Percentiles rank a stretch among this genome's conserved stretches.
Conservation (phyloP, 257 asterid species). For the Salvia hispanica region DNA sequence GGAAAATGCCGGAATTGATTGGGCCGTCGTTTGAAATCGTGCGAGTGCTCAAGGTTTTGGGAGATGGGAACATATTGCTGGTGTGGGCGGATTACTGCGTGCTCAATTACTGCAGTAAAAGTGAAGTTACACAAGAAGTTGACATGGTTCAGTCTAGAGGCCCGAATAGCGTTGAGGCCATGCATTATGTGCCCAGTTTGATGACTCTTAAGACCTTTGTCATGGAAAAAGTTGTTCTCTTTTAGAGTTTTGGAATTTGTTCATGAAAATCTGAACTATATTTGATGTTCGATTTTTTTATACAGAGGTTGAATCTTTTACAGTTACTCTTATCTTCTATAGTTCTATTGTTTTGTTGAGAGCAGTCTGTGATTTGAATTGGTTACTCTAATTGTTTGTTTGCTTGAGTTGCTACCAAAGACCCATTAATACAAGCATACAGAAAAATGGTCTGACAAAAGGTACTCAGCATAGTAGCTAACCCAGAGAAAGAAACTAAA, state of each 20-base stretch:
- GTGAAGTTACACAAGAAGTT: constrained; percentile 31
- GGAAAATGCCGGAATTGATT: constrained; percentile 27
- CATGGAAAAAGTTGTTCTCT: constrained; percentile 33
- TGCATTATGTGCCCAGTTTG: constrained; percentile 45
- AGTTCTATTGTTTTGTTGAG: background rate
- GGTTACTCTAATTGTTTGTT: no score
- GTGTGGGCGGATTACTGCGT: constrained; percentile 45
- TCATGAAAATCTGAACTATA: constrained; percentile 24
- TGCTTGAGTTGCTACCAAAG: no score
- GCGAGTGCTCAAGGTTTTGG: constrained; percentile 34
- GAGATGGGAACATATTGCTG: constrained; percentile 48
- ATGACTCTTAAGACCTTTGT: constrained; percentile 33
- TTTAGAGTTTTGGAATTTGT: background rate
- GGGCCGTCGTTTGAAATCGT: constrained; percentile 42
- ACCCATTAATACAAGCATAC: no score
- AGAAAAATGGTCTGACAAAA: no score
- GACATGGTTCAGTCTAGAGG: constrained; percentile 43
- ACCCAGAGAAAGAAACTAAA: no score
- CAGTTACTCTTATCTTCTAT: background rate
- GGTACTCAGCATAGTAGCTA: no score
- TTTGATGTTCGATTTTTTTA: constrained; percentile 21
- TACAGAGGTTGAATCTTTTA: background rate
- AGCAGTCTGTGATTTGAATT: background rate
- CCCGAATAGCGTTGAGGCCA: constrained; percentile 46
- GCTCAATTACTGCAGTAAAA: constrained; percentile 40